Evolutionary conservation across 2,329 filamentous ascomycete species (phyloP).

Genomic region (Ophiostoma himal-ulmi): DNA sequence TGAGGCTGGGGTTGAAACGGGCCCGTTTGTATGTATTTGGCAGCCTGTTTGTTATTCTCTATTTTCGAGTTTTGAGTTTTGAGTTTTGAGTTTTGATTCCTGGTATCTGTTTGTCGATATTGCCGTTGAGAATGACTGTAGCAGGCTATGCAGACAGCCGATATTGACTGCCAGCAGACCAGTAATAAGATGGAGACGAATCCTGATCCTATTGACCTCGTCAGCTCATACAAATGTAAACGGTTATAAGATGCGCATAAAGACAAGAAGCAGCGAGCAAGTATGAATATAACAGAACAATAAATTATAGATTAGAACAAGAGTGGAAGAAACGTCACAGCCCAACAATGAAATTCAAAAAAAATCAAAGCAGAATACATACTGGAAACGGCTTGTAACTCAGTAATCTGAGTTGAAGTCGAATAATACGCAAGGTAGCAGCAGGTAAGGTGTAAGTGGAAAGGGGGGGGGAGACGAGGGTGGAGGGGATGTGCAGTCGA

Average conservation of each 20-base stretch:
- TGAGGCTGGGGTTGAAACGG: not conserved
- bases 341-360: no score
- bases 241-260: not conserved
- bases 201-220: not conserved
- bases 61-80: not conserved
- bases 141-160: not conserved
- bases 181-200: not conserved
- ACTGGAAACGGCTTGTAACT: no score
- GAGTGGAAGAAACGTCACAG: not conserved
- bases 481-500: not conserved
- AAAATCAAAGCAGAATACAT: no score
- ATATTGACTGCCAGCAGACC: not conserved
- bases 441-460: constrained; percentile 9
- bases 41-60: not conserved
- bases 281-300: not conserved
- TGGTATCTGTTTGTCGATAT: not conserved
- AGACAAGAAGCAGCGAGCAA: not conserved
- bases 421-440: not conserved
- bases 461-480: not conserved
- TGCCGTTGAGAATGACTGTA: not conserved
- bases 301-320: not conserved
- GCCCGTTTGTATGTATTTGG: not conserved
- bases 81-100: not conserved
- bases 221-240: no score
- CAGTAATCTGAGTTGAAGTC: not conserved